Evolutionary conservation across 2,329 filamentous ascomycete species (phyloP).

Genomic region (Graphiopsis chlorocephala): DNA sequence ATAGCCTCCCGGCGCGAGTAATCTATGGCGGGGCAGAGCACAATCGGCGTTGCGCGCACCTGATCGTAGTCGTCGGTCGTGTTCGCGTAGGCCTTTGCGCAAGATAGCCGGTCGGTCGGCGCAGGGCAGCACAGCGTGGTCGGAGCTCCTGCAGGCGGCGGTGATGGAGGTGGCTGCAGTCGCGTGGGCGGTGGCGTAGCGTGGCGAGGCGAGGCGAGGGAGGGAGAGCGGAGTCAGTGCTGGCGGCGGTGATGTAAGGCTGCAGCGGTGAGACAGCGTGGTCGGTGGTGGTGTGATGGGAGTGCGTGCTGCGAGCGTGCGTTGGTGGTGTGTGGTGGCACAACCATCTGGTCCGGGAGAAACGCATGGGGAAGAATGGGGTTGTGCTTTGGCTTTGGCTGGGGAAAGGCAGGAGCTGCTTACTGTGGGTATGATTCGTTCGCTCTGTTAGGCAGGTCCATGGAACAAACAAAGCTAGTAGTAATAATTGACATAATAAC

Average conservation of each 20-base stretch:
- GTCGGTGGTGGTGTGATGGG: neutral
- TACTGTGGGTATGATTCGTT: neutral
- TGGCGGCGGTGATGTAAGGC: neutral
- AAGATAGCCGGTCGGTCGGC: neutral
- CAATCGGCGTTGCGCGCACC: neutral
- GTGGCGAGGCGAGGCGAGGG: constrained; percentile 3
- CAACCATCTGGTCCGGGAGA: neutral
- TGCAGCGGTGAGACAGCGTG: constrained; percentile 2
- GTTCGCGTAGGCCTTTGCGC: neutral
- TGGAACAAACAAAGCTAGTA: neutral
- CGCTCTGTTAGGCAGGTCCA: neutral
- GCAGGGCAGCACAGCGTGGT: neutral
- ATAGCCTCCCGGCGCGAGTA: constrained; percentile 8
- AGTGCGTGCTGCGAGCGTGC: neutral
- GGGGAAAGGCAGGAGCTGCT: neutral
- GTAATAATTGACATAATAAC: neutral
- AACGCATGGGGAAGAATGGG: neutral
- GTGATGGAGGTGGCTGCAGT: neutral
- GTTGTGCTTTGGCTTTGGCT: neutral
- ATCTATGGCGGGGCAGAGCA: neutral
- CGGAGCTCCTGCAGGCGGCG: constrained; percentile 1
- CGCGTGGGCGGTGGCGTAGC: constrained; percentile 4
- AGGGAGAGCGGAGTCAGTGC: constrained; percentile 1
- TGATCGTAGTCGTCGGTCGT: neutral
- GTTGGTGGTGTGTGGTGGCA: neutral